A percentile compares a stretch with the other conserved stretches of the same genome.
These are phyloP conservation scores for Tetrahymena borealis DNA, from an alignment of 73 alveolate genomes.

Conservation along the genomic window DNA sequence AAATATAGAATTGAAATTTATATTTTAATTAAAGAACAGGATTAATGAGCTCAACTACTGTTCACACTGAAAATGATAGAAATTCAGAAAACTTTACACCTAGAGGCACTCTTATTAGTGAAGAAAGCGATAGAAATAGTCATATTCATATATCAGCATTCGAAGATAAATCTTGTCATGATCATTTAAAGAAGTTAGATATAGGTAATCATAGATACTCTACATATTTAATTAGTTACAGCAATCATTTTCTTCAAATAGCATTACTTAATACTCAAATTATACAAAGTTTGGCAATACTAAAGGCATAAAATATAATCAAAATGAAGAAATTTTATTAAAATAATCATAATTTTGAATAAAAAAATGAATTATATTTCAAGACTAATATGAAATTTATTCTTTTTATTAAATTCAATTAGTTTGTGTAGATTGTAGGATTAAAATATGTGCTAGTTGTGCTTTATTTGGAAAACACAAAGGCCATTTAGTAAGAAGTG, in stretches of 20 bases:
- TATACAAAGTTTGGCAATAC: not conserved
- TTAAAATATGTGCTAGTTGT: slow-evolving; percentile 44
- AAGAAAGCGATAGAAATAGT: not conserved
- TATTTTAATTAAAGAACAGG: not conserved
- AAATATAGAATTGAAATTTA: no score
- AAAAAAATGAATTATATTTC: no score
- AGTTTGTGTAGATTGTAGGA: slow-evolving; percentile 31
- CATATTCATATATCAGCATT: not conserved
- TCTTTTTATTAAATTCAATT: not conserved
- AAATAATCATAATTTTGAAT: no score
- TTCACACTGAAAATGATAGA: not conserved
- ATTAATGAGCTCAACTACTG: not conserved
- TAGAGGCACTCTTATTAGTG: not conserved
- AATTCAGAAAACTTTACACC: not conserved
- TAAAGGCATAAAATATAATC: no score
- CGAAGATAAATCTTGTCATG: not conserved
- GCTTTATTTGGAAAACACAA: slow-evolving; percentile 42
- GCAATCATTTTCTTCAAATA: no score
- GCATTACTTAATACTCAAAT: not conserved
- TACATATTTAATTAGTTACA: no score
- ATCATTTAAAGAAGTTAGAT: not conserved
- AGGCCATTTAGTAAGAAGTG: slow-evolving; percentile 26
- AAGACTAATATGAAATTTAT: not conserved
- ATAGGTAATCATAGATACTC: not conserved
- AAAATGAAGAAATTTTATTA: no score